phyloP scores from a whole-genome alignment of 2,329 filamentous ascomycete species.

The Phialocephala sp. region DNA sequence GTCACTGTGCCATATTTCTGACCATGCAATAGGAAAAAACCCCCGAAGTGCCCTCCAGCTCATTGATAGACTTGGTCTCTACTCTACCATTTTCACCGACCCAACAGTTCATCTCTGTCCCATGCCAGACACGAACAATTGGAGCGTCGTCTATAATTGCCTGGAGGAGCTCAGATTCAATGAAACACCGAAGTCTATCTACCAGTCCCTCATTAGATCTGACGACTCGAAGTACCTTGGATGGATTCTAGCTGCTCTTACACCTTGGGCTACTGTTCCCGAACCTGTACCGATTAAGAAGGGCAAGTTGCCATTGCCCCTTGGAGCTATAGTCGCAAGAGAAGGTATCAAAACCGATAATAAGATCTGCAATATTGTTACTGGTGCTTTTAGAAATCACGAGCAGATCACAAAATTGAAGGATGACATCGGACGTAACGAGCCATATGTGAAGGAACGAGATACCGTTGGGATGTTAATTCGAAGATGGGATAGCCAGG shows the following conservation, averaged over 20 bases:
- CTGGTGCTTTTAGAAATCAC: constrained; percentile 66
- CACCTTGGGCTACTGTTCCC: constrained; percentile 70
- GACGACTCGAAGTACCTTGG: constrained; percentile 71
- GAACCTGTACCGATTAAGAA: constrained; percentile 47
- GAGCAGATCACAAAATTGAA: constrained; percentile 69
- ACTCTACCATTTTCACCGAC: constrained; percentile 76
- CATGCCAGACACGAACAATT: constrained; percentile 63
- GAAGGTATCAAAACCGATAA: constrained; percentile 84
- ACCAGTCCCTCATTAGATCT: constrained; percentile 62
- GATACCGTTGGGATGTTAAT: constrained; percentile 77
- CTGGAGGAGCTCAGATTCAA: constrained; percentile 58
- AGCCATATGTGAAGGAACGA: constrained; percentile 55
- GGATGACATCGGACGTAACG: constrained; percentile 53
- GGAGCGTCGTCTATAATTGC: constrained; percentile 67
- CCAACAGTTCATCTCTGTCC: constrained; percentile 59
- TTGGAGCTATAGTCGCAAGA: constrained; percentile 67
- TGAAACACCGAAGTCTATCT: constrained; percentile 53
- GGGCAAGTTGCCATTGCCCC: constrained; percentile 59
- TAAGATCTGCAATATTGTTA: constrained; percentile 72
- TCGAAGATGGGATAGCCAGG: constrained; percentile 68
- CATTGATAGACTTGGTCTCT: constrained; percentile 71
- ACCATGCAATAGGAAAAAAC: constrained; percentile 53
- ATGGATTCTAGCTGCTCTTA: constrained; percentile 78
- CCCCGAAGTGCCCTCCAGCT: constrained; percentile 67
- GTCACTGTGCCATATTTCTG: constrained; percentile 26